Conservation (phyloP, 495 filamentous ascomycete species). For the Chaetomidium leptoderma region DNA sequence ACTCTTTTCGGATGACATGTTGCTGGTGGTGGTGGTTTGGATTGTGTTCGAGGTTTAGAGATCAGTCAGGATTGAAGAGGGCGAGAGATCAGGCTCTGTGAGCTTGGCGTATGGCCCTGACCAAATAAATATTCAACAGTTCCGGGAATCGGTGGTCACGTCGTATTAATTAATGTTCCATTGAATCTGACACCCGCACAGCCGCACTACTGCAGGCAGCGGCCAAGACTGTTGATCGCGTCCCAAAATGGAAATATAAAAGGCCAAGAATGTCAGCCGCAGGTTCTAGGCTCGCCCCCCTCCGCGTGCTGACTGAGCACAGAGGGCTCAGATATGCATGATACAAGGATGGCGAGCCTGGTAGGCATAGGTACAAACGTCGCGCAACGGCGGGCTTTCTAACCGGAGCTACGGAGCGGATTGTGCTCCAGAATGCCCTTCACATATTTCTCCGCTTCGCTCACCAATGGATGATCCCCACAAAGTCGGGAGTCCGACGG, state of each 20-base stretch:
- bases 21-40: neutral
- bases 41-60: neutral
- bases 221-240: neutral
- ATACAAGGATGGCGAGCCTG: neutral
- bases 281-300: too few species aligned
- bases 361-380: neutral
- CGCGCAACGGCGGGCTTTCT: neutral
- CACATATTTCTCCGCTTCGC: neutral
- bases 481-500: too few species aligned
- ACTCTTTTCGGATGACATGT: neutral
- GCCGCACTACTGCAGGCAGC: too few species aligned
- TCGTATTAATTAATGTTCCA: too few species aligned
- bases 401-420: too few species aligned
- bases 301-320: too few species aligned
- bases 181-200: too few species aligned
- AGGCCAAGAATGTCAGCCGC: constrained; percentile 15
- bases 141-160: too few species aligned
- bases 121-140: too few species aligned
- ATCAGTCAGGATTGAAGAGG: neutral
- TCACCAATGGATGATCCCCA: neutral
- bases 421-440: neutral
- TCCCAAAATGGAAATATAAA: constrained; percentile 4
- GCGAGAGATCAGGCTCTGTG: too few species aligned
- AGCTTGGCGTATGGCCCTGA: too few species aligned
- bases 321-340: neutral